Base-by-base conservation (phyloP, 2,329 filamentous ascomycete species). In the Sporothrix schenckii region DNA sequence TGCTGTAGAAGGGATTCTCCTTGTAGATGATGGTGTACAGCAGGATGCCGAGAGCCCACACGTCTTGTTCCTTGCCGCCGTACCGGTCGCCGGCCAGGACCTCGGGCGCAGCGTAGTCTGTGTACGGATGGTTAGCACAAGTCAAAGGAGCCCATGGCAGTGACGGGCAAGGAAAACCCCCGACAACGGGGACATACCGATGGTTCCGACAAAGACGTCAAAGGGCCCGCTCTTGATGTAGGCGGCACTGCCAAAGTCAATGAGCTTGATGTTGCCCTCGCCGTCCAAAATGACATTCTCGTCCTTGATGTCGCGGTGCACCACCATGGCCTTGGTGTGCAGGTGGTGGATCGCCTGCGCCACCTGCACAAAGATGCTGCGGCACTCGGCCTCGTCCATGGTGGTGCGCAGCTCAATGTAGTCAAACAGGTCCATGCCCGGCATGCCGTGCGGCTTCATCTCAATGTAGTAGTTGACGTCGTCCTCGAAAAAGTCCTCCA, bases 21-120 rank as follows among this genome's bases (percentile, higher is more conserved):
- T 98, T 99, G 86, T 99, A 99, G 77, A 98, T 91, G 77, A 99
- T 97, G 39, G 95, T 99, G 83, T 99, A 99, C 16, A 99, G 88
- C 34, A 99, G 86, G 77, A 99, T 98, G 30, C 95, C 95, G 19
- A 99, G 86, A 0, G 95, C 95, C 95, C 95, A 99, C 41, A 99
- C 93, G 77, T 99, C 95, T 83, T 99, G 95, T 79, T 97, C 94
- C 80, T 96, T 97, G 77, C 95, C 95, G 74, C 91, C 88, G 81
- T 99, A 99, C 19, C 94, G 91, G 75, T 90, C 91, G 63, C 95
- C 95, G 71, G 93, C 93, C 65, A 99, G 86, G 69, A 99, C 95
- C 83, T 99, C 95, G n/a, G 95, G 95, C 7, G 95, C 95, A 60
- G 95, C 95, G 81, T 99, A 99, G 83, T 99, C 95, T 97, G 34